Evolutionary conservation across 2,329 filamentous ascomycete species (phyloP), one percentile per base, ranked within the genome.

Genomic region (Botrytis medusae): DNA sequence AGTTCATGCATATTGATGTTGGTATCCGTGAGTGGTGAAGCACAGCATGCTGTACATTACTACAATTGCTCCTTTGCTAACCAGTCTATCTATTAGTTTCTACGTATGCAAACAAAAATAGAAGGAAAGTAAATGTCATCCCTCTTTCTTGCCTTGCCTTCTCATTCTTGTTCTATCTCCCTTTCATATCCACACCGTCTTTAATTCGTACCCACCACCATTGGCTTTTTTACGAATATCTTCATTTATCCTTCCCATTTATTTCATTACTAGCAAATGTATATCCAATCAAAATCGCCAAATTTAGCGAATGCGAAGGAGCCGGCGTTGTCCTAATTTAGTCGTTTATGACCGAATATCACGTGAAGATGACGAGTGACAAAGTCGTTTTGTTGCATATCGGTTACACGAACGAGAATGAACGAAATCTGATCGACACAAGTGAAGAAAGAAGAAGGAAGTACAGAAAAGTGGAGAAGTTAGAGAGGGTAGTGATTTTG

Each of bases 271-370:
- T 57, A 29, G 51, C 51, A 57, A 57, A 29, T 29, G 16, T 9
- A 57, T 57, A 25, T 29, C 51, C 51, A 57, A 57, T 57, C 51
- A 57, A 3, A 29, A 29, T 29, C n/a, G n/a, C 20, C 25, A 16
- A 40, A 10, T 25, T 68, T 68, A 68, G 65, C 65, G 65, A 68
- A 68, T 68, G 65, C 65, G 65, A 68, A 57, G n/a, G 22, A 20
- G 18, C 29, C 34, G 16, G 48, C 25, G 7, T 25, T 16, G 22
- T 29, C 14, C n/a, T 29, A 57, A 57, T 29, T 57, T 57, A 57
- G 51, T 57, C n/a, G 51, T 57, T 18, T 57, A 57, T 57, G 51
- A 29, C n/a, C n/a, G n/a, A 57, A 57, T 12, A 60, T 60, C 57
- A 60, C 57, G 57, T 60, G 57, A 60, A 22, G 2, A 10, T 22